Evolutionary conservation across 2,329 filamentous ascomycete species (phyloP), one percentile per base, ranked within the genome.

Genomic region (Zalaria obscura): DNA sequence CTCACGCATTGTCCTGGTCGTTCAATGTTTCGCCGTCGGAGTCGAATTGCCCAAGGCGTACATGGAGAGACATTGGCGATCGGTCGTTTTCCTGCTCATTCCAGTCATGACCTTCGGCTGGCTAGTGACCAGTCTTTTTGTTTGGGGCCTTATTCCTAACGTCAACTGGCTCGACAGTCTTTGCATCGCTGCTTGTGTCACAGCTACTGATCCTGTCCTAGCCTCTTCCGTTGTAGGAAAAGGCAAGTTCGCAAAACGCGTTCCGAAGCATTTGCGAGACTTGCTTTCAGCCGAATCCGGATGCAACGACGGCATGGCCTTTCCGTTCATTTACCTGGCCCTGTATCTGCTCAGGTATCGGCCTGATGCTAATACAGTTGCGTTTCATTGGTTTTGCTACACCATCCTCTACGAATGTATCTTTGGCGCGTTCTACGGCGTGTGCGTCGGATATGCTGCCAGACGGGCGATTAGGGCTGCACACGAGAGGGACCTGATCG

Each of bases 251-350:
- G 89, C 91, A 31, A 94, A 94, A 66, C 79, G 91, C 48, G 87
- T 98, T 4, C 91, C 91, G 25, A 96, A 95, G 68, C 91, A 98
- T 78, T 68, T 98, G 65, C 76, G 91, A 70, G 91, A 98, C 64
- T 59, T 98, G 40, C 70, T 98, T 8, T 98, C 91, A 4, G 88
- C 88, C 43, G 91, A 98, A 64, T 98, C 91, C 5, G 91, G 91
- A 27, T 98, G 91, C 66, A 98, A 98, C 71, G 91, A 98, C 60
- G 91, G 91, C 64, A 98, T 98, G 91, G 91, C 91, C 1, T 98
- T 98, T 57, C 91, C 91, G 0, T 98, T 98, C 61, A 76, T 98
- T 54, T 98, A 98, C 59, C 72, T 98, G 27, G 80, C 84, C 1
- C 68, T 95, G 27, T 96, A 95, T 61, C 74, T 96, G 37, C 84